These are phyloP conservation scores for Pichia cephalocereana DNA, from an alignment of 805 yeast genomes.

Conservation along the genomic window DNA sequence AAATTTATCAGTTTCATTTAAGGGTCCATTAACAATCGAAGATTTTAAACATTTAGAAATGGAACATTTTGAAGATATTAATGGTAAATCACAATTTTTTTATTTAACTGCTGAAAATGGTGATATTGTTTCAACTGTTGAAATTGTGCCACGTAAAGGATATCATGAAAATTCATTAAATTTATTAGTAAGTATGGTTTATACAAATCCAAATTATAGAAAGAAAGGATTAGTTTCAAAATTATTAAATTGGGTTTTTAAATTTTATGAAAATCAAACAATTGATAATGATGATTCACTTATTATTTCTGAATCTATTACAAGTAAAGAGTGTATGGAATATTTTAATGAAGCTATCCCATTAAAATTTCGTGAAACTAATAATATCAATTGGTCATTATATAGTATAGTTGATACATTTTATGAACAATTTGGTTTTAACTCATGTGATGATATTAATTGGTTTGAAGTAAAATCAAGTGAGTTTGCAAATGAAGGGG, in stretches of 20 bases:
- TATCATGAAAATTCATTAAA: neutral
- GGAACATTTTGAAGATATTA: neutral
- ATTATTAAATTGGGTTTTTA: conserved; percentile 3
- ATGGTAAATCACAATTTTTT: neutral
- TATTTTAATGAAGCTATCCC: neutral
- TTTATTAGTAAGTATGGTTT: conserved; percentile 3
- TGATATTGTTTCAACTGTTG: neutral
- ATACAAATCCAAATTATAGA: conserved; percentile 6
- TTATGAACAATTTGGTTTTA: conserved; percentile 7
- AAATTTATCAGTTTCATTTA: neutral
- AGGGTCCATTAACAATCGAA: neutral
- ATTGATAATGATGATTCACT: neutral
- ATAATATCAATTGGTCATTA: conserved; percentile 4
- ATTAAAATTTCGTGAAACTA: neutral
- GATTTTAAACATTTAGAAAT: neutral
- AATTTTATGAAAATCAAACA: conserved; percentile 4
- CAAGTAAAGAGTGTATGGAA: neutral
- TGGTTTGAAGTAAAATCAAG: neutral
- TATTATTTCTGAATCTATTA: neutral
- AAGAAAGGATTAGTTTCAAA: neutral
- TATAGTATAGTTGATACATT: conserved; percentile 6
- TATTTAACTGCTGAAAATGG: neutral
- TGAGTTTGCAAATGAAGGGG: neutral
- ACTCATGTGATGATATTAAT: neutral
- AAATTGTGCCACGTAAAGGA: conserved; percentile 1